A percentile compares a stretch with the other conserved stretches of the same genome.
Conservation (phyloP, 1,284 basidiomycete genomes). For the Inonotus obliquus region DNA sequence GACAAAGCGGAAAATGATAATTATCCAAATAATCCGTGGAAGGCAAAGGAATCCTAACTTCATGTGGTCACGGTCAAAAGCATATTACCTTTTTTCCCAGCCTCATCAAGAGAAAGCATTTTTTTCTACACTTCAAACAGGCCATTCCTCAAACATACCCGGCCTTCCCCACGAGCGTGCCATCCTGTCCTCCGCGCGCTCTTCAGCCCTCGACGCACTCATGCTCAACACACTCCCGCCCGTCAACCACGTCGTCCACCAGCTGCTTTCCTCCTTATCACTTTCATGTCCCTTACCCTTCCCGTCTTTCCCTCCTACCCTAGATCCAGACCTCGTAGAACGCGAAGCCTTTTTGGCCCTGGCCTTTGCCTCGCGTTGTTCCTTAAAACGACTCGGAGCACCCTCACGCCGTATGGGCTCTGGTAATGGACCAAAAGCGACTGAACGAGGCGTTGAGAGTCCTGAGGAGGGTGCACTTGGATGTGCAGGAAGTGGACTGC, state of each 20-base stretch:
- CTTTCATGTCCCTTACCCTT: conserved; percentile 22
- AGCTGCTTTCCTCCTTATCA: conserved; percentile 30
- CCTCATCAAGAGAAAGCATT: too few species aligned
- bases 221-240: conserved; percentile 23
- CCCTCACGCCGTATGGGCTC: conserved; percentile 46
- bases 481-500: conserved; percentile 21
- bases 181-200: conserved; percentile 46
- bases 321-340: background rate
- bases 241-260: conserved; percentile 49
- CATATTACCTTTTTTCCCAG: too few species aligned
- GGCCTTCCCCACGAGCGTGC: conserved; percentile 43
- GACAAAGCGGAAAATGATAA: too few species aligned
- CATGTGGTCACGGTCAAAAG: too few species aligned
- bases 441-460: conserved; percentile 65
- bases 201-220: conserved; percentile 34
- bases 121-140: conserved; percentile 32
- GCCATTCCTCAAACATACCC: conserved; percentile 55
- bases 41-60: too few species aligned
- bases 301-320: conserved; percentile 18
- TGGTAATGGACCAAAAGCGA: conserved; percentile 69
- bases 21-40: too few species aligned
- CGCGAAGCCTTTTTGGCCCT: conserved; percentile 22
- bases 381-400: conserved; percentile 24
- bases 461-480: conserved; percentile 29
- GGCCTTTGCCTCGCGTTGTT: conserved; percentile 28